A percentile compares a stretch with the other conserved stretches of the same genome.
Evolutionary conservation across 2,329 filamentous ascomycete species (phyloP).

Genomic region (Exophiala spinifera): DNA sequence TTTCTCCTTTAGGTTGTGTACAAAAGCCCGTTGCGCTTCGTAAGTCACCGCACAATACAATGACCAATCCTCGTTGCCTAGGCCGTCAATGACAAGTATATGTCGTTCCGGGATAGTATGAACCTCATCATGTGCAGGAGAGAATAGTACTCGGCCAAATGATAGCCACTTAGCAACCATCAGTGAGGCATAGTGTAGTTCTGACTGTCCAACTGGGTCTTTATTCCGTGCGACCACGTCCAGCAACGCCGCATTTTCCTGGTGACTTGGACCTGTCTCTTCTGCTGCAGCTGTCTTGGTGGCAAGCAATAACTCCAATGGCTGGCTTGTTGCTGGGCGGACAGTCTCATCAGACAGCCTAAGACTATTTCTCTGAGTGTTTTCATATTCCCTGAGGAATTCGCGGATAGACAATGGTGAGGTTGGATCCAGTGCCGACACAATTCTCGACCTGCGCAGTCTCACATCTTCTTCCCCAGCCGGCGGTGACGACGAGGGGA

Average conservation of each 20-base stretch:
- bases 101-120: conserved; percentile 40
- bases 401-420: conserved; percentile 55
- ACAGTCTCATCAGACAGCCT: conserved; percentile 27
- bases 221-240: conserved; percentile 43
- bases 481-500: conserved; percentile 10
- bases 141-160: conserved; percentile 50
- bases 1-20: conserved; percentile 43
- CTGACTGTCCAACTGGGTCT: conserved; percentile 43
- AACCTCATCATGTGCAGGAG: conserved; percentile 48
- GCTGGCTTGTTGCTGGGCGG: conserved; percentile 24
- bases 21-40: conserved; percentile 37
- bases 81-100: conserved; percentile 49
- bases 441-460: conserved; percentile 51
- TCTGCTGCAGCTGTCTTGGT: conserved; percentile 34
- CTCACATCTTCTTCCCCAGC: conserved; percentile 29
- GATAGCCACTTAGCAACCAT: conserved; percentile 52
- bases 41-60: conserved; percentile 52
- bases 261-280: conserved; percentile 31
- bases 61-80: conserved; percentile 53
- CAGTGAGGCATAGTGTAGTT: conserved; percentile 49
- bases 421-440: conserved; percentile 48
- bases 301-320: conserved; percentile 29
- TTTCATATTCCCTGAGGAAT: conserved; percentile 51
- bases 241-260: conserved; percentile 29
- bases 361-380: conserved; percentile 29